These are phyloP conservation scores for Sarcomyxa edulis DNA, from an alignment of 768 basidiomycete species.

Conservation along the genomic window DNA sequence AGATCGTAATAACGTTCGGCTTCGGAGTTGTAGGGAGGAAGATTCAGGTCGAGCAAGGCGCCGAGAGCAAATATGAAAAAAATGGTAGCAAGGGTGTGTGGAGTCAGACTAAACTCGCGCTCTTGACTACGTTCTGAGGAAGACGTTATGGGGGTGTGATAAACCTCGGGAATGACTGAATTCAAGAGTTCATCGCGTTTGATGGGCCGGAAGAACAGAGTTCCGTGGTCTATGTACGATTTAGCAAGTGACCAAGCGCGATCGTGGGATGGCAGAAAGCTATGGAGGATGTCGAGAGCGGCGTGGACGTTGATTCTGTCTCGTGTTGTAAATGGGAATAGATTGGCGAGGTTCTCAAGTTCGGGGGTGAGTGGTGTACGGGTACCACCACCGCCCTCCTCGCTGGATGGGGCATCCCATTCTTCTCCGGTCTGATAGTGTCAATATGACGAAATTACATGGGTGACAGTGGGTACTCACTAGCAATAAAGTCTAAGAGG, in stretches of 20 bases:
- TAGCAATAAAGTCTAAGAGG: neutral
- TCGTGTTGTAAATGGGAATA: slow-evolving; percentile 35
- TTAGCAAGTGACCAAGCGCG: slow-evolving; percentile 35
- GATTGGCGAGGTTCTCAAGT: slow-evolving; percentile 31
- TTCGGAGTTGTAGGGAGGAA: slow-evolving; percentile 48
- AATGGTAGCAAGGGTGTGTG: slow-evolving; percentile 49
- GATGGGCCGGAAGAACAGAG: slow-evolving; percentile 47
- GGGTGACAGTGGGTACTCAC: slow-evolving; percentile 2
- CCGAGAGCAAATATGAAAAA: slow-evolving; percentile 62
- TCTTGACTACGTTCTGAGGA: slow-evolving; percentile 5
- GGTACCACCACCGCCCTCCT: slow-evolving; percentile 17
- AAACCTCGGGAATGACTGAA: slow-evolving; percentile 4
- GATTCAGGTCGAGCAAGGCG: slow-evolving; percentile 49
- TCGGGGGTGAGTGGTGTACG: slow-evolving; percentile 17
- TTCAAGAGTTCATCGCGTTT: slow-evolving; percentile 42
- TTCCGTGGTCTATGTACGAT: slow-evolving; percentile 38
- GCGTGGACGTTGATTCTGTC: slow-evolving; percentile 21
- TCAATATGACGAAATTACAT: no score
- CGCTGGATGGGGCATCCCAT: slow-evolving; percentile 18
- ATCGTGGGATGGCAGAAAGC: slow-evolving; percentile 38
- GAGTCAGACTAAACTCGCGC: no score
- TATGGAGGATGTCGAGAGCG: slow-evolving; percentile 27
- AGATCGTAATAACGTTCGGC: slow-evolving; percentile 58
- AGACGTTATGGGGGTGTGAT: slow-evolving; percentile 9
- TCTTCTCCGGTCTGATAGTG: slow-evolving; percentile 32